Base-by-base conservation (phyloP, 257 asterid genomes). In the Sherardia arvensis region DNA sequence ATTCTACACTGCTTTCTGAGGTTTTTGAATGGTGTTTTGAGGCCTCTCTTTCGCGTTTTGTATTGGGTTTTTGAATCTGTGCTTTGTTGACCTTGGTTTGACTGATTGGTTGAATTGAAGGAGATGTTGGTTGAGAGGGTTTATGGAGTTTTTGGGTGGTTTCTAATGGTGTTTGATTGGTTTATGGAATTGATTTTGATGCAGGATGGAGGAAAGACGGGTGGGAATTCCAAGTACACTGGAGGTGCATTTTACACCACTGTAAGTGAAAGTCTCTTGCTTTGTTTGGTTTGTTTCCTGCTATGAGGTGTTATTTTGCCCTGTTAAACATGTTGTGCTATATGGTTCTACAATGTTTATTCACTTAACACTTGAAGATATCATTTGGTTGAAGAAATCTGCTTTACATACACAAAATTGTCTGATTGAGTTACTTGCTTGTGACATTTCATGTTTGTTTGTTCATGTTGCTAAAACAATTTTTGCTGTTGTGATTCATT, bases 191-290 rank as follows among this genome's bases (percentile, higher is more conserved):
- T 33, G 22, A 57, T 71, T 67, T 78, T 28, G 62, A 15, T 36
- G 34, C 76, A 86, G 89, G 95, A 75, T 34, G 85, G 76, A 80
- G 92, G 82, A 56, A 88, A 81, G 72, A 61, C 79, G 32, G 53
- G 83, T 11, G 87, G 88, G 53, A 78, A 75, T 66, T 71, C 87
- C 18, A 85, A 78, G 40, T 87, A 77, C 68, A 23, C 87, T 53
- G 92, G 96, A 68, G 96, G 95, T 68, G 74, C 95, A 71, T 85
- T 90, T 79, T 80, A 63, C 68, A 74, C 78, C 27, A 36, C 81
- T 47, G 94, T 90, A 76, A 78, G 97, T 85, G 68, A n/a, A 48
- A 9, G 15, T 61, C 12, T 5, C n/a, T 17, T 9, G 45, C 11
- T 47, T 20, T 43, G 1, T 25, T 26, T 47, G 14, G 32, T 47